Base-by-base conservation (phyloP, 495 filamentous ascomycete species). In the Penicilliopsis zonata region DNA sequence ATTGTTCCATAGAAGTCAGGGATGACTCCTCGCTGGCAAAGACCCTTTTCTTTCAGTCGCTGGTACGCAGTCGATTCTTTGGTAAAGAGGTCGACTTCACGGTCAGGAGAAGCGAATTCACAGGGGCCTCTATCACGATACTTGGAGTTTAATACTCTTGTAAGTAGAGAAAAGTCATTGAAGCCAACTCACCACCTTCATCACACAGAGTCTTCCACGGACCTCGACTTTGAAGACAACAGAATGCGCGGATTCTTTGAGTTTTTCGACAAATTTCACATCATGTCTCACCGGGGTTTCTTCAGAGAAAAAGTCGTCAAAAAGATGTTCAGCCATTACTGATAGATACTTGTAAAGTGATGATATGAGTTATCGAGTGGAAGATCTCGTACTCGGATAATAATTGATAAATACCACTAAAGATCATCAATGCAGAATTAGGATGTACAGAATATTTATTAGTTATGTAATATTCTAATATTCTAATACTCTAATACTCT, bases 1-100 rank as follows among this genome's bases (percentile, higher is more conserved):
- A 48, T 40, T 14, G 38, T 37, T 5, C 47, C 42, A 30, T 51
- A 51, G 28, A 51, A 46, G 9, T 51, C 36, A n/a, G 44, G 47
- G 19, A 51, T 26, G 15, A 40, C 31, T 14, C 44, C 38, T 23
- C 33, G n/a, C n/a, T n/a, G 15, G 34, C 44, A 51, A n/a, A 48
- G 31, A 15, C 47, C 44, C 13, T 43, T 47, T 17, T 15, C 18
- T 41, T 48, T 48, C n/a, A 51, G 13, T 12, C 38, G 38, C 7
- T 24, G 14, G 31, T 51, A 51, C n/a, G 44, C 42, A 21, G 41
- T 38, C 6, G 35, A 39, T 30, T 51, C 44, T 18, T 28, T 34
- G 25, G 37, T 25, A 23, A 44, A 51, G 18, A 39, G 33, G 30
- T 47, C 38, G 10, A 40, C 21, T 37, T 51, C 47, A 17, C 3